Base-by-base conservation (phyloP, 805 yeast species). In the Blastobotrys chiropterorum region DNA sequence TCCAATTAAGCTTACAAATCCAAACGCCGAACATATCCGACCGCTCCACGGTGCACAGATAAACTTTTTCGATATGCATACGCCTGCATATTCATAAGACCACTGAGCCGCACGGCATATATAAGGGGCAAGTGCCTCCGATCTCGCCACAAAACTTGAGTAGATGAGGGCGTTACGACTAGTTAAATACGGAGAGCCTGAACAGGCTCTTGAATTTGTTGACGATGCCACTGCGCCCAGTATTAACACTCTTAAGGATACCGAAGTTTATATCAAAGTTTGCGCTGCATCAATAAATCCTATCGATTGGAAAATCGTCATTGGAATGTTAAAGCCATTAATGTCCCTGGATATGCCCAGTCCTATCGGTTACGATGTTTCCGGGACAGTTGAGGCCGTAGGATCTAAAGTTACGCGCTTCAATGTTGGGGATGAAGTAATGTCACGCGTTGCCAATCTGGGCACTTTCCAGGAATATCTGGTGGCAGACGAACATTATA, bases 221-320 rank as follows among this genome's bases (percentile, higher is more conserved):
- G 34, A 26, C 5, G 34, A 26, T 26, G 34, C 34, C 5, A 5
- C 34, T 5, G 34, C 34, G 5, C 34, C 34, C 5, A 26, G 34
- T 11, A 26, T 6, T 6, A 11, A 26, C 34, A 31, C 26, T 38
- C 46, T 26, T 11, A 26, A 26, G 34, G 34, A 26, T 11, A 26
- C 34, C 11, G 34, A 51, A 15, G 55, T 62, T n/a, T 51, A 61
- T 8, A 47, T 62, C 43, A 53, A 57, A 49, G 56, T 46, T 17
- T 26, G 41, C 8, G 59, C 63, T 14, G 57, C 53, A 8, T 64
- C 61, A 11, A 46, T 60, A 31, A 62, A 62, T 44, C 67, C 64
- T 21, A 50, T 59, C 30, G 66, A 62, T 41, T 56, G 59, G 48
- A 49, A 53, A 44, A 30, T 49, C 8, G 55, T 55, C 14, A 21